Evolutionary conservation across 441 rosid species (phyloP), one percentile per base, ranked within the genome.

Genomic region (Adansonia rubrostipa): DNA sequence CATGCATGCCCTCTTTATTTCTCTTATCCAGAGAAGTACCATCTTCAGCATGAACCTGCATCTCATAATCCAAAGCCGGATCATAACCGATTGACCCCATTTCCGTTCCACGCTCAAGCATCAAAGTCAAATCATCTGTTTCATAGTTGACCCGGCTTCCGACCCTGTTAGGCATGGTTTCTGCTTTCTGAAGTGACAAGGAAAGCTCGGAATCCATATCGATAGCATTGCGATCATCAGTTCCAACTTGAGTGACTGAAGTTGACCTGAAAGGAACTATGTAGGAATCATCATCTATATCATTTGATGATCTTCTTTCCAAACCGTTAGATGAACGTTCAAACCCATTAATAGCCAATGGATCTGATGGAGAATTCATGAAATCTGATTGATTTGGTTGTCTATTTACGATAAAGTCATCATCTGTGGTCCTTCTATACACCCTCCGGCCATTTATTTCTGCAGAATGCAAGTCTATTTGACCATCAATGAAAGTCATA

Each of bases 21-120:
- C 70, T 87, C 88, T 89, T 90, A 78, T 81, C 80, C 69, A 57
- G 68, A 47, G 86, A 77, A 81, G 81, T 73, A 67, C 69, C 68
- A 57, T 78, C 85, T 77, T 72, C 72, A 53, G 83, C 73, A 80
- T 63, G 87, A 80, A 82, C 82, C 74, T 90, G 90, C 82, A 86
- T 82, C 63, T 89, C 95, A 87, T 88, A 92, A 82, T 94, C 98
- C 73, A 94, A 80, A 71, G 95, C 91, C 79, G 92, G 94, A 87
- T 97, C 96, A 84, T 89, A 97, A 19, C 91, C 91, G 80, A 71
- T 82, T 3, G 87, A 78, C 71, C 88, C 83, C 78, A 84, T 89
- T 75, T 89, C 94, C 24, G 83, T 71, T 65, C 86, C 90, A 74
- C 97, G 95, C 83, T 89, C 91, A 58, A 92, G 97, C 89, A 90